Evolutionary conservation across 805 yeast species (phyloP), one percentile per base, ranked within the genome.

Genomic region (Lipomyces orientalis): DNA sequence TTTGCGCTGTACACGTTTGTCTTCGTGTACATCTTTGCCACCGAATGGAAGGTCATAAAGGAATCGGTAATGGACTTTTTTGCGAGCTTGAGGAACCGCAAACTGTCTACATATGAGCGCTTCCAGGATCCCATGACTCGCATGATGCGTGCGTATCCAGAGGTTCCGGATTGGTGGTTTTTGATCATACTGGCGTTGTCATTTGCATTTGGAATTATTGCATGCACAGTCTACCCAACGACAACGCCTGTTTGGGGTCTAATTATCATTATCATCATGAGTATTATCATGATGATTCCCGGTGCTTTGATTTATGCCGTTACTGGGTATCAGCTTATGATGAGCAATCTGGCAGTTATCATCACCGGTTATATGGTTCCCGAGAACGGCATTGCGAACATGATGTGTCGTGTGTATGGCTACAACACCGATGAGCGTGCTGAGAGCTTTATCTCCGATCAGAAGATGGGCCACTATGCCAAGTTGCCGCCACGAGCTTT

Each of bases 381-480:
- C 22, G 86, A 86, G 58, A 84, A 85, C 62, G 87, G 87, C 31
- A 74, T 79, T 55, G 88, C 88, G 3, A 76, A 85, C 63, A 84
- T 83, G 81, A 79, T 84, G 12, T 74, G 86, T 65, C 84, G 85
- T 71, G 83, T 85, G 0, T 81, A 79, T 58, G 87, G 87, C 58
- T 84, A 85, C 58, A 87, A 86, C 73, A 85, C 87, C 69, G 88
- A 86, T 74, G 84, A 84, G 35, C 90, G 87, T 76, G 90, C 91
- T 12, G 86, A 87, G 66, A 83, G 81, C 73, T 88, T 85, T 75
- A 84, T 87, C 60, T 82, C 85, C 73, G 86, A 86, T 72, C 82
- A 81, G 72, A 86, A 86, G 73, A 76, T 83, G 79, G 88, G 84
- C 1, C 89, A 86, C 75, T 85, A 86, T 75, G 77, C 84, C 34